Base-by-base conservation (phyloP, 805 yeast genomes). In the Diddensiella transvaalensis region DNA sequence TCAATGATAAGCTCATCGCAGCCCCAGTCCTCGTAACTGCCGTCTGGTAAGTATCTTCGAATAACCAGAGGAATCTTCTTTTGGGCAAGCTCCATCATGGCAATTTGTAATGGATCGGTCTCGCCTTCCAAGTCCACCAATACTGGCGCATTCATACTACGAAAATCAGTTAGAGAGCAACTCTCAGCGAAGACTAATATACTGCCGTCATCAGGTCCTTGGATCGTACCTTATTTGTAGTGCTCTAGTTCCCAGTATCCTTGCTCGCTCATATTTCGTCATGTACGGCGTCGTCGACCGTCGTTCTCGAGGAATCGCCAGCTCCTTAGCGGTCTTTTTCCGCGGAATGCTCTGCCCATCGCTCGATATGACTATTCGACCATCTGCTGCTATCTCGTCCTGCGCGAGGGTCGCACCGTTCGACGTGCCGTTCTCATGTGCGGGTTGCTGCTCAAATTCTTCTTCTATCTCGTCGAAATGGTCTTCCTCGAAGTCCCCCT, bases 181-280 rank as follows among this genome's bases (percentile, higher is more conserved):
- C n/a, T n/a, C n/a, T n/a, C n/a, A n/a, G n/a, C n/a, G n/a, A n/a
- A n/a, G n/a, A n/a, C n/a, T n/a, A n/a, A n/a, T n/a, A n/a, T n/a
- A n/a, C n/a, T n/a, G n/a, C n/a, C n/a, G n/a, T n/a, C n/a, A n/a
- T n/a, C n/a, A n/a, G n/a, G n/a, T n/a, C n/a, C n/a, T n/a, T 13
- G 13, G 24, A 23, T 13, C 44, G 5, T 23, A 41, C 44, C 44
- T 41, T 60, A 93, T 91, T 69, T 93, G 99, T 56, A 93, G 73
- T 1, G 99, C 99, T 61, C 99, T 79, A 8, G 99, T 93, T 22
- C 99, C 99, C 61, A 93, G 77, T 52, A 93, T 88, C 72, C 99
- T 81, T 4, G 99, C 99, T 60, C 97, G 80, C 74, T 93, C 99
- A 67, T 93, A 93, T 65, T 95, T 93, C 49, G 99, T 93, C 98